These are phyloP conservation scores for Acer campestre DNA, from an alignment of 345 rosid genomes.

Conservation along the genomic window DNA sequence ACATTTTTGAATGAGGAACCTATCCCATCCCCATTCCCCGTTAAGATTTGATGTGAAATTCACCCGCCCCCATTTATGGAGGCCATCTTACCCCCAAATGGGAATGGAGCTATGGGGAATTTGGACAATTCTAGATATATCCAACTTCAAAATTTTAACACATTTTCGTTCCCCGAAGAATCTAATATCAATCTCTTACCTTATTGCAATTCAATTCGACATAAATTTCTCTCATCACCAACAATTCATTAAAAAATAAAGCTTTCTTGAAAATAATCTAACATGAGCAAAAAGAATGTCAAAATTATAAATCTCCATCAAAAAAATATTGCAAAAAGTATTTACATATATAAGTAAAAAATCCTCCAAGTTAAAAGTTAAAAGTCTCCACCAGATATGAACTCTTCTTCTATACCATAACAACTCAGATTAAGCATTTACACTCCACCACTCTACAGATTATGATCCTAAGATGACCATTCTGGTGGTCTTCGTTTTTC, in stretches of 20 bases:
- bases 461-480: slow-evolving; percentile 12
- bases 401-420: slow-evolving; percentile 8
- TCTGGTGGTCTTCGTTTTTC: background rate
- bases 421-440: slow-evolving; percentile 24
- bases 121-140: too few relatives aligned
- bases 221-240: background rate
- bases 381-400: background rate
- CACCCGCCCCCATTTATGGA: too few relatives aligned
- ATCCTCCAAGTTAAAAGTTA: background rate
- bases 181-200: too few relatives aligned
- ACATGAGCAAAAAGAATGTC: background rate
- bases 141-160: too few relatives aligned
- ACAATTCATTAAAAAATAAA: background rate
- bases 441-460: slow-evolving; percentile 26
- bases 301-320: background rate
- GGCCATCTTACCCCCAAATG: too few relatives aligned
- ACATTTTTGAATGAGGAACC: too few relatives aligned
- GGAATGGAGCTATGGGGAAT: too few relatives aligned
- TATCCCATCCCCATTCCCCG: too few relatives aligned
- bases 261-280: background rate
- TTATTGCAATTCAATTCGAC: too few relatives aligned
- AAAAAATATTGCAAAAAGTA: background rate
- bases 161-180: too few relatives aligned
- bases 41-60: too few relatives aligned
- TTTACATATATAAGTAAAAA: background rate